Evolutionary conservation across 371 early-diverging fungal genomes (phyloP).

Genomic region (Paraphysoderma sedebokerense): DNA sequence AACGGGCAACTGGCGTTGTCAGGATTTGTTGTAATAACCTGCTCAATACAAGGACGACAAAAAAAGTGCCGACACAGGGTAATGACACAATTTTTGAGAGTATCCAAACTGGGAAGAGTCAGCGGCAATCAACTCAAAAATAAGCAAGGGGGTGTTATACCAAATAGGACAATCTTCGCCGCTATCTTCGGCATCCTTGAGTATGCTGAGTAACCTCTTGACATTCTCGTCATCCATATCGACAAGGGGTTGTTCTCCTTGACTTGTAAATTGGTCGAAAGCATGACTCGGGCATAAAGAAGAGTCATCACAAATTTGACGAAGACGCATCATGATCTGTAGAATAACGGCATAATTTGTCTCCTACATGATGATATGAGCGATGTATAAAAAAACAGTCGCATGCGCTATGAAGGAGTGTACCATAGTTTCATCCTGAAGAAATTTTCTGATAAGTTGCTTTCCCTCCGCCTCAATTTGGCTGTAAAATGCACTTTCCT

Average conservation of each 20-base stretch:
- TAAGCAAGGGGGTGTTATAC: too few relatives aligned
- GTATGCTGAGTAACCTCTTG: too few relatives aligned
- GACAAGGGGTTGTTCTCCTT: not conserved
- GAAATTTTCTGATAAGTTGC: not conserved
- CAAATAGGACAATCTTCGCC: not conserved
- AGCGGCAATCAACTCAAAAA: too few relatives aligned
- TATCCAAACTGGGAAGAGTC: too few relatives aligned
- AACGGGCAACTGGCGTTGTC: too few relatives aligned
- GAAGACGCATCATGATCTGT: slow-evolving; percentile 1
- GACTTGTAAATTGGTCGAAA: not conserved
- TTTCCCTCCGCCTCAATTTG: not conserved
- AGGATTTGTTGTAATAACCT: too few relatives aligned
- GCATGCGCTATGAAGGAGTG: not conserved
- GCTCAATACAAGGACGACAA: too few relatives aligned
- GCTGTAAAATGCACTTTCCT: not conserved
- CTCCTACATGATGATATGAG: not conserved
- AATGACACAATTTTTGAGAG: too few relatives aligned
- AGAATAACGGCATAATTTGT: not conserved
- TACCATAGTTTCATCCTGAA: not conserved
- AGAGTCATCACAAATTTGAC: not conserved
- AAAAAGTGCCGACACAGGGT: too few relatives aligned
- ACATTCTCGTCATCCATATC: not conserved
- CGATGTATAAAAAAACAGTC: too few relatives aligned
- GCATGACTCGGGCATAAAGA: not conserved
- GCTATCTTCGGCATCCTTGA: not conserved